A percentile compares a stretch with the other conserved stretches of the same genome.
Evolutionary conservation across 495 filamentous ascomycete genomes (phyloP).

Genomic region (Penicillium roqueforti): DNA sequence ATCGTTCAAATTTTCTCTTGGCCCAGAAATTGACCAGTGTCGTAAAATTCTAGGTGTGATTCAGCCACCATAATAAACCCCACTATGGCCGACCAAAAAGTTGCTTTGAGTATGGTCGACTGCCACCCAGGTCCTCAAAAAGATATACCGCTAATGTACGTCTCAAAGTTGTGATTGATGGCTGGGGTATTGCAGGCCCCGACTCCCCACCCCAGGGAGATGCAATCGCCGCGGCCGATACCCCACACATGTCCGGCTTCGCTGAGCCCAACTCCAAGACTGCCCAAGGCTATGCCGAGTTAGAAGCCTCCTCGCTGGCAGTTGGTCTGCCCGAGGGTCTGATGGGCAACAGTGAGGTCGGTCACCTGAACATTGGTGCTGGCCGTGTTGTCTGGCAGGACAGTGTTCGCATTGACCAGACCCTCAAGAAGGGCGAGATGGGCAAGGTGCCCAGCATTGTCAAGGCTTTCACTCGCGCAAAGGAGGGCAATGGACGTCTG

Average conservation of each 20-base stretch:
- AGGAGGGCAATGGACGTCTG: conserved; percentile 83
- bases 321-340: conserved; percentile 94
- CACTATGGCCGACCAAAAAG: conserved; percentile 84
- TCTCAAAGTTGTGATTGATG: conserved; percentile 86
- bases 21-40: conserved; percentile 25
- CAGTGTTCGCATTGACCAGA: conserved; percentile 94
- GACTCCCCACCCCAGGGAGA: conserved; percentile 79
- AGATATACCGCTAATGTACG: conserved; percentile 17
- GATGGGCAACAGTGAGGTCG: conserved; percentile 98
- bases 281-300: conserved; percentile 74
- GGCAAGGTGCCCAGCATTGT: conserved; percentile 72
- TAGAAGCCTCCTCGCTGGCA: conserved; percentile 93
- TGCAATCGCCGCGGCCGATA: conserved; percentile 88
- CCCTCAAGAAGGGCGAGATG: conserved; percentile 84
- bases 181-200: conserved; percentile 86
- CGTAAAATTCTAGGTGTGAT: conserved; percentile 15
- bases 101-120: conserved; percentile 72
- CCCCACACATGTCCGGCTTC: conserved; percentile 86
- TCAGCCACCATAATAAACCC: conserved; percentile 13
- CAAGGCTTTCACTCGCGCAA: conserved; percentile 73
- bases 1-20: background rate
- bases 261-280: conserved; percentile 56
- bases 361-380: conserved; percentile 97
- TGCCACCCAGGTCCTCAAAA: conserved; percentile 14
- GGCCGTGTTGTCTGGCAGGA: conserved; percentile 99